phyloP scores from a whole-genome alignment of 2,329 filamentous ascomycete species.

The Aureobasidium vineae region DNA sequence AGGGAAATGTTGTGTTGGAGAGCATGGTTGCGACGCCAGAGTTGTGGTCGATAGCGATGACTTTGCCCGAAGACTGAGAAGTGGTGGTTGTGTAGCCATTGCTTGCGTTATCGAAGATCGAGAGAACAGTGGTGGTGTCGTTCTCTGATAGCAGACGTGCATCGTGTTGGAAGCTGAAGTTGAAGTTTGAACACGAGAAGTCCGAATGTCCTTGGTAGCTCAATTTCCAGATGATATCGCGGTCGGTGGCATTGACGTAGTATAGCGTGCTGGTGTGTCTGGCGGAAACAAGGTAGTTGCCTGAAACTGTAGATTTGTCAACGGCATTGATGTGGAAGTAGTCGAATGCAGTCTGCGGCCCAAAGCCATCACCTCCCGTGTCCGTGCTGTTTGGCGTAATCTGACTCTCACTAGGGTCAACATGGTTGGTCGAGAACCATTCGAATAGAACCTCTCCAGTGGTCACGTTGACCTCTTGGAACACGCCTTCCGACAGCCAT shows the following conservation, averaged over 20 bases:
- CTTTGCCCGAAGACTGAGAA: slow-evolving; percentile 31
- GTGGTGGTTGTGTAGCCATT: slow-evolving; percentile 32
- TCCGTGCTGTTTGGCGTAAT: slow-evolving; percentile 41
- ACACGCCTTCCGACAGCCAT: slow-evolving; percentile 44
- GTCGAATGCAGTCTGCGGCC: slow-evolving; percentile 48
- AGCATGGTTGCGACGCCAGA: slow-evolving; percentile 30
- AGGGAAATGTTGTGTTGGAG: slow-evolving; percentile 29
- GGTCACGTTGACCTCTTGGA: slow-evolving; percentile 45
- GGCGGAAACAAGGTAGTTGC: slow-evolving; percentile 55
- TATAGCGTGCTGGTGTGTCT: slow-evolving; percentile 50
- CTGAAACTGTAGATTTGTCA: slow-evolving; percentile 46
- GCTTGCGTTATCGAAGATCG: slow-evolving; percentile 53
- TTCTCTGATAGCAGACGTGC: slow-evolving; percentile 45
- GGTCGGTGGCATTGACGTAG: slow-evolving; percentile 48
- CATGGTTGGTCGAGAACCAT: slow-evolving; percentile 55
- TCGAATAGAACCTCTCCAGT: slow-evolving; percentile 56
- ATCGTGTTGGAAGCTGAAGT: slow-evolving; percentile 52
- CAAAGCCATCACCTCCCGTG: slow-evolving; percentile 44
- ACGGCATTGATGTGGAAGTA: slow-evolving; percentile 58
- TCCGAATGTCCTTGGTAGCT: slow-evolving; percentile 28
- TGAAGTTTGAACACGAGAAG: slow-evolving; percentile 32
- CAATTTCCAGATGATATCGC: slow-evolving; percentile 52
- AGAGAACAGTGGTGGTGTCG: slow-evolving; percentile 47
- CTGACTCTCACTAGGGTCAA: slow-evolving; percentile 46
- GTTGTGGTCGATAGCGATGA: slow-evolving; percentile 32